Conservation (phyloP, 1,284 basidiomycete genomes). For the Mycosarcoma mackinlayi region DNA sequence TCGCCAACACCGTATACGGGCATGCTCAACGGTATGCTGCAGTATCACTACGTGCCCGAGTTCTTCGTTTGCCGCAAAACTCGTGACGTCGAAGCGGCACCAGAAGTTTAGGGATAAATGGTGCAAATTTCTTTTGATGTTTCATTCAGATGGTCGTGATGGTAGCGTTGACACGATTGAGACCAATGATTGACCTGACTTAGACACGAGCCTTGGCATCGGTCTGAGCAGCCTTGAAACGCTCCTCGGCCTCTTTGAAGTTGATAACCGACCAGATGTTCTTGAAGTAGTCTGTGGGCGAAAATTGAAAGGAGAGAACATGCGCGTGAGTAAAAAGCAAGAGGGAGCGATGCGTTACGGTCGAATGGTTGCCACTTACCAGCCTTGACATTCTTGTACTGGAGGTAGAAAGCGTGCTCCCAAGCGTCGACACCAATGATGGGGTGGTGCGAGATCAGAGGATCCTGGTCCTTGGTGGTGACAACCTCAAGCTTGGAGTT, state of each 20-base stretch:
- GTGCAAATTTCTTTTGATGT: background rate
- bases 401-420: conserved; percentile 77
- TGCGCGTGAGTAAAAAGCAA: background rate
- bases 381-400: conserved; percentile 64
- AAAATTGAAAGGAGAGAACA: background rate
- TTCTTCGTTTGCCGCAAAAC: conserved; percentile 68
- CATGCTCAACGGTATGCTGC: conserved; percentile 84
- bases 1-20: conserved; percentile 85
- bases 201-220: conserved; percentile 53
- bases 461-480: conserved; percentile 96
- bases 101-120: conserved; percentile 30
- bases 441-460: conserved; percentile 84
- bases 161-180: conserved; percentile 11
- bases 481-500: conserved; percentile 78
- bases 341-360: background rate
- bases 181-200: background rate
- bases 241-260: conserved; percentile 68
- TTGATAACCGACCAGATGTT: conserved; percentile 68
- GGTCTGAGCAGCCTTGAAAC: conserved; percentile 61
- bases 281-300: conserved; percentile 63
- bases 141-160: conserved; percentile 19
- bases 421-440: conserved; percentile 97
- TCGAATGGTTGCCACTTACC: conserved; percentile 11
- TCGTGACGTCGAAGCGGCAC: conserved; percentile 48
- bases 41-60: conserved; percentile 81